Base-by-base conservation (phyloP, 768 basidiomycete genomes). In the Amanita polypyramis region DNA sequence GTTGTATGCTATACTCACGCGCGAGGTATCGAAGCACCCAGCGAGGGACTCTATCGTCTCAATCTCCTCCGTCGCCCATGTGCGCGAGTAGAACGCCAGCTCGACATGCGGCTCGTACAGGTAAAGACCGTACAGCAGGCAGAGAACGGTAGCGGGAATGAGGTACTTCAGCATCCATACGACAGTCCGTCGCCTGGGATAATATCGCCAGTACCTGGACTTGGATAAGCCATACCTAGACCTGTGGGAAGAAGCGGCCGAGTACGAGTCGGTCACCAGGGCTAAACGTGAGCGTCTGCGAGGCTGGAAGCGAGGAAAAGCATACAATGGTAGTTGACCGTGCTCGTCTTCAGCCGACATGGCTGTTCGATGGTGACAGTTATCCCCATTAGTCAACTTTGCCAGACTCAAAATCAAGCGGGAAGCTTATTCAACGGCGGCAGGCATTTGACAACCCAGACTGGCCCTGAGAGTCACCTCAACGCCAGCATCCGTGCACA, bases 101-200 rank as follows among this genome's bases (percentile, higher is more conserved):
- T 96, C 93, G 56, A 96, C 66, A 64, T 96, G 91, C 2, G 88
- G 77, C 63, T 95, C 85, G 64, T 84, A 86, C 38, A 80, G 57
- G 57, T 76, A 73, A 43, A 80, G 63, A 0, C 69, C 70, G n/a
- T 74, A 55, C 21, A 79, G 51, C 21, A 80, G 47, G 51, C 71
- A 52, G 36, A 76, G 21, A 40, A 70, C 48, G 4, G 58, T 44
- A 20, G 64, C 30, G 7, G 70, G 70, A n/a, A 79, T 43, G 11
- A 65, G 54, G 55, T 70, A 63, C 62, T 75, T 77, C 52, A 77
- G 61, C 17, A 74, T 52, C 14, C 56, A 57, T 30, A 68, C 50
- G 36, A 68, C 55, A 20, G 65, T 65, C 37, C 67, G 69, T 37
- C 65, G 68, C 12, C 41, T 33, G 17, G 19, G 38, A 14, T 19